Base-by-base conservation (phyloP, 2,329 filamentous ascomycete species). In the Aspergillus sp. region DNA sequence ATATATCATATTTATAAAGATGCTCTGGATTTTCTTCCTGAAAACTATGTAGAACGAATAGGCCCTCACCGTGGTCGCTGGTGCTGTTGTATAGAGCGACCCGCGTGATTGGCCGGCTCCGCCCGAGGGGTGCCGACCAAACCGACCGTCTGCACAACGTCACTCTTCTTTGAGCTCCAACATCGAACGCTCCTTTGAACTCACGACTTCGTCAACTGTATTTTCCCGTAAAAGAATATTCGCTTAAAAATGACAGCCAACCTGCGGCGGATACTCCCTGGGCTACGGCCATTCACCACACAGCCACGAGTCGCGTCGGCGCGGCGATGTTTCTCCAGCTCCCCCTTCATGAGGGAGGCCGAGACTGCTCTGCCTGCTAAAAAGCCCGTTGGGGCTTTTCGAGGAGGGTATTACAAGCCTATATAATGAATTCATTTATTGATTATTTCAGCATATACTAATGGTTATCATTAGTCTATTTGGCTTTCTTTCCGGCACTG, bases 401-500 rank as follows among this genome's bases (percentile, higher is more conserved):
- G 88, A 70, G 87, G 86, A 80, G 87, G 87, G 88, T 90, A 75
- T 7, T 45, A 34, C n/a, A 44, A 19, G 13, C 39, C 51, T n/a
- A 39, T 19, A 9, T 9, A 30, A 30, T 30, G 27, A 30, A 30
- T 4, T 4, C 3, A 11, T 30, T 9, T 1, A 30, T 30, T 30
- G 4, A 30, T 30, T 4, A 30, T 30, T 30, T 30, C 1, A 30
- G 9, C 27, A 30, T 30, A 30, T 42, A 44, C 45, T 50, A 42
- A 50, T 37, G 5, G 3, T 12, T 24, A 7, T 13, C 48, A 34
- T 17, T 60, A 97, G 93, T 58, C 80, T 97, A 59, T 91, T 96
- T 69, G 93, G 93, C 52, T 98, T 98, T 81, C 86, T 98, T 51
- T 82, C 95, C 63, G 93, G 93, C 64, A 87, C 89, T 61, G 88